Evolutionary conservation across 768 basidiomycete genomes (phyloP).

Genomic region (Boletus barrowsii): DNA sequence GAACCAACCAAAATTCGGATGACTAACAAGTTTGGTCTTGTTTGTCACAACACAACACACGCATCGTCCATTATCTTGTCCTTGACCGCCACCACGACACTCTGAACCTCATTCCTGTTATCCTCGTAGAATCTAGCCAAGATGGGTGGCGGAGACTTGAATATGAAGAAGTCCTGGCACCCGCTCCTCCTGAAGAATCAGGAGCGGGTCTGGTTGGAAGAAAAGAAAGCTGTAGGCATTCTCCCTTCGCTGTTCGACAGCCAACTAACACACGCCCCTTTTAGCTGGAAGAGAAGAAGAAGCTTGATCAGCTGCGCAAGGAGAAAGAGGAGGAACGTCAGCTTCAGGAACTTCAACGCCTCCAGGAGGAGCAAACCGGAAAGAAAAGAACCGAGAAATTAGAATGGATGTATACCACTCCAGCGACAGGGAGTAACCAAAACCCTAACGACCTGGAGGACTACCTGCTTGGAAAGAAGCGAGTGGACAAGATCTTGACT

Average conservation of each 20-base stretch:
- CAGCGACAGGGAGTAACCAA: constrained; percentile 82
- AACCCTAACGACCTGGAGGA: constrained; percentile 94
- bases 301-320: constrained; percentile 92
- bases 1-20: not conserved
- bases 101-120: not conserved
- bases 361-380: constrained; percentile 94
- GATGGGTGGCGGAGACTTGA: constrained; percentile 98
- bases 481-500: constrained; percentile 93
- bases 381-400: constrained; percentile 91
- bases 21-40: not conserved
- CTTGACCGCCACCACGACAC: constrained; percentile 9
- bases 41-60: not conserved
- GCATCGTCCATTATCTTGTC: not conserved
- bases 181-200: constrained; percentile 97
- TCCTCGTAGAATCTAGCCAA: constrained; percentile 41
- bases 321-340: constrained; percentile 98
- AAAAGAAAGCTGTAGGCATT: constrained; percentile 84
- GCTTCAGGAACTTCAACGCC: constrained; percentile 89
- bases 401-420: constrained; percentile 99
- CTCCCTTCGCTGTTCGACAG: not conserved
- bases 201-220: constrained; percentile 99
- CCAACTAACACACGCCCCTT: constrained; percentile 12
- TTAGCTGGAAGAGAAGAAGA: constrained; percentile 98
- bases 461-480: constrained; percentile 94
- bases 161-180: constrained; percentile 99